Evolutionary conservation across 345 rosid genomes (phyloP).

Genomic region (Lumnitzera racemosa): DNA sequence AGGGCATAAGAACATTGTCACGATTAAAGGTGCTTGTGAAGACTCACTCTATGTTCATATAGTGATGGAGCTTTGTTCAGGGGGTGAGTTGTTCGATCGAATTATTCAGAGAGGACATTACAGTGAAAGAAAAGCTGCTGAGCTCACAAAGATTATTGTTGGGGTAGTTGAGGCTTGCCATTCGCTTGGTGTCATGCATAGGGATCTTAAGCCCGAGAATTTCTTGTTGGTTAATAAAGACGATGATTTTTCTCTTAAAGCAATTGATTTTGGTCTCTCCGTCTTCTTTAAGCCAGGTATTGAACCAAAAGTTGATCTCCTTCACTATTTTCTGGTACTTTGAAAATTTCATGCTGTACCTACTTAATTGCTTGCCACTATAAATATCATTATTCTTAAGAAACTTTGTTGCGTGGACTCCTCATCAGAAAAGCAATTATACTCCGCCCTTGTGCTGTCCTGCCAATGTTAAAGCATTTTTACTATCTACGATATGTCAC

Average conservation of each 20-base stretch:
- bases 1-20: slow-evolving; percentile 86
- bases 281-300: slow-evolving; percentile 96
- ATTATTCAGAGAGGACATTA: slow-evolving; percentile 97
- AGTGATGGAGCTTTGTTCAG: slow-evolving; percentile 95
- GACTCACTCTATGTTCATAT: slow-evolving; percentile 79
- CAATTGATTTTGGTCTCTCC: slow-evolving; percentile 97
- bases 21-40: slow-evolving; percentile 94
- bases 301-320: not conserved
- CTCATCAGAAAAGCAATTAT: too few relatives aligned
- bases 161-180: slow-evolving; percentile 97
- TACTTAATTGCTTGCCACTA: not conserved
- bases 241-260: slow-evolving; percentile 94
- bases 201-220: slow-evolving; percentile 97
- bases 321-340: not conserved
- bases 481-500: too few relatives aligned
- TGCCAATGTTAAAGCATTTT: too few relatives aligned
- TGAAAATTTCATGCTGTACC: not conserved
- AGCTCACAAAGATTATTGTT: slow-evolving; percentile 81
- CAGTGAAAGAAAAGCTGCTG: slow-evolving; percentile 95
- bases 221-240: slow-evolving; percentile 96
- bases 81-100: slow-evolving; percentile 94
- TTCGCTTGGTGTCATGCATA: slow-evolving; percentile 96
- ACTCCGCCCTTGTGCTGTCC: too few relatives aligned
- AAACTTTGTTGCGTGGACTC: too few relatives aligned
- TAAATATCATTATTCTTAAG: too few relatives aligned